Evolutionary conservation across 805 yeast species (phyloP), one percentile per base, ranked within the genome.

Genomic region (Kodamaea sagamina): DNA sequence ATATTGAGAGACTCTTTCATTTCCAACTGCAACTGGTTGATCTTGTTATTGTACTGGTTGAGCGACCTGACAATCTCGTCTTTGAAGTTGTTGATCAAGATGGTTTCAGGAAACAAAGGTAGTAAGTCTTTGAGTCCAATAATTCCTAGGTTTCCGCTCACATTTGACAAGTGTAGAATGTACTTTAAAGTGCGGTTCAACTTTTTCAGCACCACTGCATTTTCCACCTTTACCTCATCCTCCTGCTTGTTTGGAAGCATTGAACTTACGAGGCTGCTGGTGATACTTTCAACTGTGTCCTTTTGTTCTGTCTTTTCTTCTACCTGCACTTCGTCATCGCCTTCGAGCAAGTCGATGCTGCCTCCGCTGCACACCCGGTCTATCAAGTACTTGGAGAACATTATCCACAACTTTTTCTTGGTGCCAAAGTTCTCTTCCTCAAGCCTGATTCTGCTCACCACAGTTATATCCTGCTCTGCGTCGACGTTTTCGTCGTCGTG

Each of bases 101-200:
- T 77, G 44, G 86, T 80, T 52, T 89, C 90, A 0, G 97, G 96
- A 50, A 93, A 83, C 24, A 88, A 67, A 1, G 95, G 95, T 39
- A 93, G 64, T 31, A 93, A 57, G 54, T 93, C 98, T 48, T 86
- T 89, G 34, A 93, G 81, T 3, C 82, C 76, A 15, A 86, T 58
- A 10, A 77, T 54, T 26, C 58, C 61, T 15, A 51, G 56, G 9
- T 52, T 50, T 21, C 58, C 54, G 18, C 46, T 48, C 7, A 57
- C 41, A 41, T 56, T 57, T 1, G 73, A 65, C 13, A 63, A 47
- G 15, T 55, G 55, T 10, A 71, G 52, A 9, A 71, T 54, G 42
- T 68, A 67, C 36, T 53, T 56, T 25, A 71, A 46, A 2, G 58
- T 59, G 32, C 47, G 41, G 42, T 64, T 65, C 26, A 67, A 45